Conservation (phyloP, 345 rosid species). For the Capsella bursapastoris region DNA sequence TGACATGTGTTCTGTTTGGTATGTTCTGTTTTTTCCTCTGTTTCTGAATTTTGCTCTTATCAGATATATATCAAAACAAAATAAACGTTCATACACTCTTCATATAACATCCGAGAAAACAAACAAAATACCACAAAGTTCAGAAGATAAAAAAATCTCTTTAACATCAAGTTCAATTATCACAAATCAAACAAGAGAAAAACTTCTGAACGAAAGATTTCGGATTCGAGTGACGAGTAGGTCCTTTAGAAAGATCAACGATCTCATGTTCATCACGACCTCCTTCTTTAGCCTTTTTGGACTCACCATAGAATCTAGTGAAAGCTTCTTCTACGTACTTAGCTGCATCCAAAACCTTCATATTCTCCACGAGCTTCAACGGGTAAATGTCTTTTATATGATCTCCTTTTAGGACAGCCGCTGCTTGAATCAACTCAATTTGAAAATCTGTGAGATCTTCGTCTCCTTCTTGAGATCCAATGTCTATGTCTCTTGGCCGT, state of each 20-base stretch:
- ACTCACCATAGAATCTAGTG: conserved; percentile 48
- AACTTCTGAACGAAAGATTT: conserved; percentile 50
- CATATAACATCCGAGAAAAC: conserved; percentile 1
- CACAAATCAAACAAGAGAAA: conserved; percentile 65
- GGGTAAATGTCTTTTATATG: conserved; percentile 51
- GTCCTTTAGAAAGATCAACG: conserved; percentile 38
- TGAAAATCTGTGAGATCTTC: conserved; percentile 65
- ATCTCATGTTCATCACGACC: conserved; percentile 50
- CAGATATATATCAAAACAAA: neutral
- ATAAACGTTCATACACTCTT: neutral
- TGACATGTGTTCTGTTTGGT: neutral
- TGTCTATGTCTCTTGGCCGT: conserved; percentile 46
- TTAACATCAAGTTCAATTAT: conserved; percentile 39
- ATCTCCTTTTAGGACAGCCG: conserved; percentile 69
- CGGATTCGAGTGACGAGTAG: conserved; percentile 29
- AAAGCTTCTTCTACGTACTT: conserved; percentile 57
- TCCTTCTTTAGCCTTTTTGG: conserved; percentile 51
- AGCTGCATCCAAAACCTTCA: conserved; percentile 55
- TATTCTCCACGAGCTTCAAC: conserved; percentile 50
- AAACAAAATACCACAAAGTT: conserved; percentile 1
- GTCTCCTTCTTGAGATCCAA: conserved; percentile 47
- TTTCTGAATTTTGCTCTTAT: neutral
- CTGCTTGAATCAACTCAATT: conserved; percentile 59
- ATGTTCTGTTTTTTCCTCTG: conserved; percentile 13
- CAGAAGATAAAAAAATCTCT: neutral